A percentile compares a stretch with the other conserved stretches of the same genome.
Evolutionary conservation across 2,329 filamentous ascomycete species (phyloP).

Genomic region (Nakataea oryzae): DNA sequence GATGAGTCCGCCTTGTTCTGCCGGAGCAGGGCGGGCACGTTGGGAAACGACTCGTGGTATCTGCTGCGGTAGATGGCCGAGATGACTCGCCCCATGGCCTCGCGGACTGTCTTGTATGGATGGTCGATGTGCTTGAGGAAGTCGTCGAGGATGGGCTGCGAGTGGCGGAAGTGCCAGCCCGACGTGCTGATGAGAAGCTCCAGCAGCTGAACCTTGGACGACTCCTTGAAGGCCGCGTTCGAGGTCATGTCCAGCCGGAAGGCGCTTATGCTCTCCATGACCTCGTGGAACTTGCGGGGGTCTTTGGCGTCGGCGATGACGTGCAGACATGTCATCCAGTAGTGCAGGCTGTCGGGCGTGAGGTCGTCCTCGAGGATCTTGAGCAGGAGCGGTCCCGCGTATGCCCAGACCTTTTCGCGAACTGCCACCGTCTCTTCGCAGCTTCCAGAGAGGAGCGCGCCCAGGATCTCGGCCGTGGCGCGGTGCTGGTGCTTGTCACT

Average conservation of each 20-base stretch:
- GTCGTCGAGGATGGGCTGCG: constrained; percentile 78
- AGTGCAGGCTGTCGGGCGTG: constrained; percentile 86
- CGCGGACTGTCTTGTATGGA: constrained; percentile 93
- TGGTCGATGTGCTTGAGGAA: constrained; percentile 90
- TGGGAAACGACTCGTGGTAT: constrained; percentile 87
- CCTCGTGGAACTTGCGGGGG: constrained; percentile 74
- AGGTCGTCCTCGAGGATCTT: constrained; percentile 82
- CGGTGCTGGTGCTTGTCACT: constrained; percentile 97
- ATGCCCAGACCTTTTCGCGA: constrained; percentile 73
- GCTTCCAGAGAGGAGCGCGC: constrained; percentile 71
- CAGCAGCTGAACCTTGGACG: constrained; percentile 85
- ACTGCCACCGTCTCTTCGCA: constrained; percentile 66
- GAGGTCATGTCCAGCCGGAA: constrained; percentile 91
- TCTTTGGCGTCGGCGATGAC: constrained; percentile 83
- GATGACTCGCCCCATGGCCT: constrained; percentile 85
- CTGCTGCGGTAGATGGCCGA: constrained; percentile 81
- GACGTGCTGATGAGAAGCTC: constrained; percentile 80
- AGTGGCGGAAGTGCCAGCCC: constrained; percentile 92
- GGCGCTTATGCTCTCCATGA: constrained; percentile 70
- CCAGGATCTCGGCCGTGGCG: constrained; percentile 87
- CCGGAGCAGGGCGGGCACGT: constrained; percentile 64
- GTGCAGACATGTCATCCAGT: constrained; percentile 92
- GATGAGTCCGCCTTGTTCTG: constrained; percentile 71
- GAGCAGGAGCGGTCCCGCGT: constrained; percentile 79
- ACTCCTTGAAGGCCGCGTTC: constrained; percentile 97